phyloP scores from a whole-genome alignment of 257 asterid genomes.

The Echites panduratus region DNA sequence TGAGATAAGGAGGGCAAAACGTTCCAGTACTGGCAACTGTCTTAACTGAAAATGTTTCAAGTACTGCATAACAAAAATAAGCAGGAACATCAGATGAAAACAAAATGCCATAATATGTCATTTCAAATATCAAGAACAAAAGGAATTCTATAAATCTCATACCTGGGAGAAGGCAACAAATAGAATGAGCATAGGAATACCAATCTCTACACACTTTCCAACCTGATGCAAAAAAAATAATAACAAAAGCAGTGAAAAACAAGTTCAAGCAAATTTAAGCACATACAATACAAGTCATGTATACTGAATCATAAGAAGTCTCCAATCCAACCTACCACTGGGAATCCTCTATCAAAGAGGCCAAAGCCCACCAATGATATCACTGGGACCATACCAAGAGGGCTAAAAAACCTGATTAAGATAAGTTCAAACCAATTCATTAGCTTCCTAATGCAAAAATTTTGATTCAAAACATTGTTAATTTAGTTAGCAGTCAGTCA shows the following conservation, averaged over 20 bases:
- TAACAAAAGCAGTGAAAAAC: conserved; percentile 11
- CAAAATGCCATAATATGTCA: not conserved
- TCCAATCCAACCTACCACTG: conserved; percentile 47
- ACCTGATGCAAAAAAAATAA: conserved; percentile 41
- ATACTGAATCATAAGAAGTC: not conserved
- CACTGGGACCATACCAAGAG: conserved; percentile 97
- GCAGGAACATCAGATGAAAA: not conserved
- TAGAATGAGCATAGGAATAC: conserved; percentile 83
- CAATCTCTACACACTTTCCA: conserved; percentile 90
- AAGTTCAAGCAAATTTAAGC: conserved; percentile 13
- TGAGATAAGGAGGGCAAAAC: conserved; percentile 71
- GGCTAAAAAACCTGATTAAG: conserved; percentile 79
- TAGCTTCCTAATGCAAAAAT: not conserved
- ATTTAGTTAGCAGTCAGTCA: not conserved
- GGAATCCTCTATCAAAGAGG: conserved; percentile 87
- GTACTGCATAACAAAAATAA: conserved; percentile 39
- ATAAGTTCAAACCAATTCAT: conserved; percentile 1
- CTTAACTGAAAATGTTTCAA: conserved; percentile 74
- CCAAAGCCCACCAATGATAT: conserved; percentile 88
- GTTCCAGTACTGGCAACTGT: conserved; percentile 66
- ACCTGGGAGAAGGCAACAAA: conserved; percentile 94
- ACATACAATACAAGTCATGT: not conserved
- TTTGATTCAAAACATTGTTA: not conserved
- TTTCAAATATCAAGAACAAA: too few species aligned
- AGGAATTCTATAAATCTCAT: not conserved